A percentile compares a stretch with the other conserved stretches of the same genome.
Conservation (phyloP, 257 asterid species). For the Capsicum chinense region DNA sequence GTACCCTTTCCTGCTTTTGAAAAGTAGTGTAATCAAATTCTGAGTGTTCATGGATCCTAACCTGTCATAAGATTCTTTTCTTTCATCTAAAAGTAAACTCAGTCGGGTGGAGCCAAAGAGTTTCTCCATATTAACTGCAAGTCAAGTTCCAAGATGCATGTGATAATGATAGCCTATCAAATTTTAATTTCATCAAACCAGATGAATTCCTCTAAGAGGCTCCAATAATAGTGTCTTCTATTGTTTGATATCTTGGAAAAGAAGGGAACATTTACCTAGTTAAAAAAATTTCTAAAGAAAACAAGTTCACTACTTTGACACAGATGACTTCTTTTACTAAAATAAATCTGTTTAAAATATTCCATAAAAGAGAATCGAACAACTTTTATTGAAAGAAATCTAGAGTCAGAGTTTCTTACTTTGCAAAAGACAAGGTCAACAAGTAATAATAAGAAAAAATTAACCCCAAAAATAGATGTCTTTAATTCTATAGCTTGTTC, state of each 20-base stretch:
- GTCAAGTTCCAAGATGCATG: too few relatives aligned
- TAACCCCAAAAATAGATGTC: background rate
- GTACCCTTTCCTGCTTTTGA: background rate
- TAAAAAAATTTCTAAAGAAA: background rate
- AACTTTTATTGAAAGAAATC: background rate
- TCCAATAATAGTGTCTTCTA: too few relatives aligned
- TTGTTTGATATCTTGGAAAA: too few relatives aligned
- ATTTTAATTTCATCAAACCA: too few relatives aligned
- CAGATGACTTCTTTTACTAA: background rate
- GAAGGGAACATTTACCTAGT: background rate
- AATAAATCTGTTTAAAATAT: background rate
- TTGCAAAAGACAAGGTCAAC: slow-evolving; percentile 12
- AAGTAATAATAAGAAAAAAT: background rate
- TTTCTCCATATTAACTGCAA: too few relatives aligned
- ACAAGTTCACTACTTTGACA: background rate
- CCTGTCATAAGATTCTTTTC: background rate
- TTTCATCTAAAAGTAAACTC: too few relatives aligned
- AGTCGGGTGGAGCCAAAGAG: too few relatives aligned
- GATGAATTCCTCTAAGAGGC: too few relatives aligned
- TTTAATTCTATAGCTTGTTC: background rate
- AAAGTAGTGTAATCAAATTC: background rate
- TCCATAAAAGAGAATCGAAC: background rate
- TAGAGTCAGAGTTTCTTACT: background rate
- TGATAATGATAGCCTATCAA: too few relatives aligned
- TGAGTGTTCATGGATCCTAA: background rate